These are phyloP conservation scores for Phytophthora colocasiae DNA, from an alignment of 352 stramenopile species.

Conservation along the genomic window DNA sequence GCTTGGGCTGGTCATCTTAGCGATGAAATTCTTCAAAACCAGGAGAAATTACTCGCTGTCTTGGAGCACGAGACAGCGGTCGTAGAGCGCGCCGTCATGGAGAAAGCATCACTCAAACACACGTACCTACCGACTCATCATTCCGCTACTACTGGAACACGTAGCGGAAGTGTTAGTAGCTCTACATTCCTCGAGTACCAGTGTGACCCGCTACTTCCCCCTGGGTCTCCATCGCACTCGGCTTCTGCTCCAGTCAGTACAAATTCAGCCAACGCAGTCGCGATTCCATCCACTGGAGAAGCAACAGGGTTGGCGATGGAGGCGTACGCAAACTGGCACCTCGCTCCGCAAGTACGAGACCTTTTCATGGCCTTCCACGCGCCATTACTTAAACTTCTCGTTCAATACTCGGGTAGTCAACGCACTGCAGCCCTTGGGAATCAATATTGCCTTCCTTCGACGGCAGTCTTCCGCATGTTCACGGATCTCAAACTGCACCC, in stretches of 20 bases:
- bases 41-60: slow-evolving; percentile 80
- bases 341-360: slow-evolving; percentile 63
- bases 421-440: slow-evolving; percentile 44
- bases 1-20: slow-evolving; percentile 71
- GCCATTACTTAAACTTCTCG: slow-evolving; percentile 59
- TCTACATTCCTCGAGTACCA: slow-evolving; percentile 70
- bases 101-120: slow-evolving; percentile 79
- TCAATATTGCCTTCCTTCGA: slow-evolving; percentile 52
- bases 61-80: slow-evolving; percentile 83
- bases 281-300: slow-evolving; percentile 1
- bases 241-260: slow-evolving; percentile 3
- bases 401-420: slow-evolving; percentile 63
- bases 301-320: slow-evolving; percentile 22
- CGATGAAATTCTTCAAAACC: slow-evolving; percentile 85
- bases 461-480: slow-evolving; percentile 56
- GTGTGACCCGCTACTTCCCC: slow-evolving; percentile 64
- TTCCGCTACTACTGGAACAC: slow-evolving; percentile 10
- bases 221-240: slow-evolving; percentile 24
- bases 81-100: slow-evolving; percentile 80
- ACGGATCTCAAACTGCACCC: slow-evolving; percentile 72
- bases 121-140: slow-evolving; percentile 54
- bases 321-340: slow-evolving; percentile 58
- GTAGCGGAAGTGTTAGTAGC: slow-evolving; percentile 19
- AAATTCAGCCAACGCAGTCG: slow-evolving; percentile 2
- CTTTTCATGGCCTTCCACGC: slow-evolving; percentile 64